Base-by-base conservation (phyloP, 768 basidiomycete genomes). In the Collybiopsis luxurians region DNA sequence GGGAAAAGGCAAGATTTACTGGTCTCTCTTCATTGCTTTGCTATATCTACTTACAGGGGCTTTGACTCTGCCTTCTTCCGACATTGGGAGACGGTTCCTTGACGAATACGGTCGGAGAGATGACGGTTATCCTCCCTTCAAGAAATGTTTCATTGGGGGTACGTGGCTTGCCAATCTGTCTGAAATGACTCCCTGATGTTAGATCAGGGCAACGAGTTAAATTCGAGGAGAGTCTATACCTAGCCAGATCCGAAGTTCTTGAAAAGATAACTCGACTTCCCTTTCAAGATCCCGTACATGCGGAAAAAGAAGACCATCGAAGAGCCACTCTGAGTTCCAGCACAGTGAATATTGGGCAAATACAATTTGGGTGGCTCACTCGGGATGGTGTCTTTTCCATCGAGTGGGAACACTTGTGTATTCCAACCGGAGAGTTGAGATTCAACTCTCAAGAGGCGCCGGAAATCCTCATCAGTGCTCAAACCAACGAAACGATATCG, bases 361-460 rank as follows among this genome's bases (percentile, higher is more conserved):
- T 87, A 26, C 84, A 86, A 60, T 85, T 85, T 60, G 81, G 83
- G 13, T 84, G 84, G 84, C 71, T 76, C 61, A 86, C 84, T 58
- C 75, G 84, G n/a, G 84, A 85, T 61, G 65, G 70, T 4, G 72
- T 76, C 0, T 77, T 81, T 57, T 89, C 86, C 17, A 66, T 80
- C 43, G 85, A 88, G 67, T 84, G 79, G 76, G 81, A 83, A 67
- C 67, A 71, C 24, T 15, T 40, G 6, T 70, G 67, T 21, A 12
- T 28, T 34, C 21, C 44, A 9, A 26, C 44, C 9, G 48, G 48
- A 19, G 4, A 34, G 5, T 13, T 49, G 26, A 28, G 28, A 12
- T 34, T 36, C 19, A 49, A 28, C 19, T 31, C 12, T 49, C 21
- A 49, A 31, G 48, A 31, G 23, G 2, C 48, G 3, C 31, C 48